Evolutionary conservation across 208 protist genomes (phyloP).

Genomic region (Acanthamoeba polyphaga): DNA sequence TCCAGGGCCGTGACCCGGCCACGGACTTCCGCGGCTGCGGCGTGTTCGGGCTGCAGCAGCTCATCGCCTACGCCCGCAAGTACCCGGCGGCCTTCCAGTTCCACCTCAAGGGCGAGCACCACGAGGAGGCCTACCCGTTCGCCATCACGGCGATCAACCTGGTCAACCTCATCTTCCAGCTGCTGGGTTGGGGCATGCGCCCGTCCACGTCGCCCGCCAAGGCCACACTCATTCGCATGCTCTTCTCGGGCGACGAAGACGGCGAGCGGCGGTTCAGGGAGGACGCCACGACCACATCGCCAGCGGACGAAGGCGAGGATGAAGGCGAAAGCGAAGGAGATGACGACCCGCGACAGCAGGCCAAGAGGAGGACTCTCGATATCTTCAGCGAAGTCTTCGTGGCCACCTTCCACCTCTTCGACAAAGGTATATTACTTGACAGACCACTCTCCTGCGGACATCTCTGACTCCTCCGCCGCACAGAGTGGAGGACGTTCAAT

Average conservation of each 20-base stretch:
- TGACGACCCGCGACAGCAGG: conserved; percentile 1
- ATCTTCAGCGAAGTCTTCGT: conserved; percentile 39
- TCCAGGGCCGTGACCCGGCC: conserved; percentile 44
- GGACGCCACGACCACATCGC: not conserved
- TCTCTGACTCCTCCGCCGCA: not conserved
- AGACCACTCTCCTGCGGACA: not conserved
- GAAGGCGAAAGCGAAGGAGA: not conserved
- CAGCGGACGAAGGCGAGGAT: not conserved
- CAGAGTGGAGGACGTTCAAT: conserved; percentile 23
- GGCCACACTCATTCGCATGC: not conserved
- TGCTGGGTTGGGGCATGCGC: conserved; percentile 48
- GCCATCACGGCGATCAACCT: conserved; percentile 70
- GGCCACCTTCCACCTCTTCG: conserved; percentile 45
- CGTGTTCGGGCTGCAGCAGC: conserved; percentile 56
- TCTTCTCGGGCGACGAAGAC: conserved; percentile 14
- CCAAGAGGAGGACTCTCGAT: not conserved
- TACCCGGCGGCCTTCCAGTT: conserved; percentile 29
- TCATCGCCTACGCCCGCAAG: conserved; percentile 21
- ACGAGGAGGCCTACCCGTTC: conserved; percentile 63
- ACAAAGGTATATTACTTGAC: not conserved
- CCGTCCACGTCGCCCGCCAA: conserved; percentile 50
- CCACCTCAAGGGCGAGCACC: conserved; percentile 23
- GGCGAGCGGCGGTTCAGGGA: conserved; percentile 26
- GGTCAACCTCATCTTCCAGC: conserved; percentile 58
- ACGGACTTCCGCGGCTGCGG: conserved; percentile 62